Conservation (phyloP, 257 asterid genomes). For the Solanum microdontum region DNA sequence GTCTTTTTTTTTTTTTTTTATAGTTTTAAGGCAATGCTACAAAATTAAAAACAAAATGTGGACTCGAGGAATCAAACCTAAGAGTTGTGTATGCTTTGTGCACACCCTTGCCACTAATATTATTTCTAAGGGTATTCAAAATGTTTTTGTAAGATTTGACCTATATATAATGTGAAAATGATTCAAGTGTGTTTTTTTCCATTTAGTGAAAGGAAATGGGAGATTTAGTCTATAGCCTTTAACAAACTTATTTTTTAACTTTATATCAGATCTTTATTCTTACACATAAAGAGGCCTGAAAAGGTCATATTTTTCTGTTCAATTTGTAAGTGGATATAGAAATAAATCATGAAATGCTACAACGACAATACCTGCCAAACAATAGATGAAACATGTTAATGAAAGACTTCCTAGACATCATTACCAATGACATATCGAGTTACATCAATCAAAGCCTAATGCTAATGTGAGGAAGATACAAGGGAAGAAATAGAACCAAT, state of each 20-base stretch:
- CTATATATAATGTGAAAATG: not conserved
- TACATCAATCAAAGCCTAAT: not conserved
- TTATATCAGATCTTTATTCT: not conserved
- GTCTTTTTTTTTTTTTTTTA: not conserved
- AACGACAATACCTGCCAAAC: not conserved
- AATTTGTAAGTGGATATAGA: not conserved
- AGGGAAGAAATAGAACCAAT: not conserved
- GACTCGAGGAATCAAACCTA: not conserved
- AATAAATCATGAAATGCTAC: not conserved
- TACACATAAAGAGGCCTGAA: not conserved
- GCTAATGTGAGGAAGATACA: not conserved
- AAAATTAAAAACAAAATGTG: not conserved
- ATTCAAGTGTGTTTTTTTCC: not conserved
- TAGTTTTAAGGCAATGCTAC: not conserved
- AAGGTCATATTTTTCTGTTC: not conserved
- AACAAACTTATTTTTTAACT: not conserved
- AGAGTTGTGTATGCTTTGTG: not conserved
- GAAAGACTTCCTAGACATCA: not conserved
- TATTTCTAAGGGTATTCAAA: not conserved
- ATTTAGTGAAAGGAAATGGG: not conserved
- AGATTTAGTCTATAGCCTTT: not conserved
- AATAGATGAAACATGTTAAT: not conserved
- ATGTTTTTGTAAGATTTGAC: not conserved
- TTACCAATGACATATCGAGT: not conserved
- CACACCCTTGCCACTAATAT: not conserved